These are phyloP conservation scores for Cotoneaster glaucophyllus DNA, from an alignment of 306 rosid species.

Conservation along the genomic window DNA sequence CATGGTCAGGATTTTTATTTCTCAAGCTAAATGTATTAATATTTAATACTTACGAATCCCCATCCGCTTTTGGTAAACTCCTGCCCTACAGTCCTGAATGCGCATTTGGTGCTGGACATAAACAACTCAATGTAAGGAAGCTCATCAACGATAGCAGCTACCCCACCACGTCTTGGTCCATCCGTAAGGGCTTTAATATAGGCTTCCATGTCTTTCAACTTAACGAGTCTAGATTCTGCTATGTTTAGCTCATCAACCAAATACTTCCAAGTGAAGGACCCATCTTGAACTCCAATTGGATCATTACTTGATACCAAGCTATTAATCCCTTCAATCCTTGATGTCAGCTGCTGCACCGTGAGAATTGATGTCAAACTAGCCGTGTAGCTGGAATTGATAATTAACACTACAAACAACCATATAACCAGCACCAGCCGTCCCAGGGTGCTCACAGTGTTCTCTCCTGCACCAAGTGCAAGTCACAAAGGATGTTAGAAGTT, in stretches of 20 bases:
- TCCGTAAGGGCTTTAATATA: constrained; percentile 45
- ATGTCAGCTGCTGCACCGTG: constrained; percentile 63
- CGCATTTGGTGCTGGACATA: constrained; percentile 43
- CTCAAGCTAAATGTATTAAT: neutral
- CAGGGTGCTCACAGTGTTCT: constrained; percentile 67
- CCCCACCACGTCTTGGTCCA: constrained; percentile 67
- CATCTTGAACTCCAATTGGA: constrained; percentile 75
- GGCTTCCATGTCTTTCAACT: constrained; percentile 40
- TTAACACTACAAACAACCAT: constrained; percentile 87
- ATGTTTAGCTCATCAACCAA: constrained; percentile 56
- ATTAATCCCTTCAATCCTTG: constrained; percentile 73
- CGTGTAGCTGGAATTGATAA: constrained; percentile 87
- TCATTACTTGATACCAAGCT: constrained; percentile 54
- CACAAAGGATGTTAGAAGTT: constrained; percentile 19
- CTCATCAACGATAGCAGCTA: constrained; percentile 79
- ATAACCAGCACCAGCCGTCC: constrained; percentile 75
- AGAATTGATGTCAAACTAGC: constrained; percentile 95
- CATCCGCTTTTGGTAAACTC: constrained; percentile 87
- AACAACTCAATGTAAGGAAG: constrained; percentile 72
- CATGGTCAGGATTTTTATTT: neutral
- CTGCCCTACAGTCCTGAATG: constrained; percentile 65
- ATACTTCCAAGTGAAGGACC: constrained; percentile 60
- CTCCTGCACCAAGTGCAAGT: constrained; percentile 43
- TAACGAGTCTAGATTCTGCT: constrained; percentile 56
- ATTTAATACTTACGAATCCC: constrained; percentile 90